These are phyloP conservation scores for Panicum miliaceum DNA, from an alignment of 176 grass and related monocot genomes.

Conservation along the genomic window DNA sequence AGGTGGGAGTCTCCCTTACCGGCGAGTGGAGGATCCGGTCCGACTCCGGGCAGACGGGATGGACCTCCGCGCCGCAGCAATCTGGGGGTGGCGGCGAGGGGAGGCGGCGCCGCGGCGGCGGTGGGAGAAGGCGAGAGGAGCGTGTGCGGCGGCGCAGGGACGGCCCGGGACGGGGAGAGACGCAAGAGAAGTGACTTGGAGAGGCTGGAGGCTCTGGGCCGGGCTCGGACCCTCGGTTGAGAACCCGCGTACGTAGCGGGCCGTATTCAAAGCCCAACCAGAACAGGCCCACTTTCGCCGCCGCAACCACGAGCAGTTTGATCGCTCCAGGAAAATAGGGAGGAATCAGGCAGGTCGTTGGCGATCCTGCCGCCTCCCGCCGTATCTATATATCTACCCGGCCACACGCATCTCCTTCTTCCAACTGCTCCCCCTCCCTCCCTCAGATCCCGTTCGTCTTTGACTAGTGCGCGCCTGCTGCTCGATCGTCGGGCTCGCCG, in stretches of 20 bases:
- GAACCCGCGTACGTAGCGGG: too few species aligned
- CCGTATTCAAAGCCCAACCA: too few species aligned
- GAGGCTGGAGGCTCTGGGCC: background rate
- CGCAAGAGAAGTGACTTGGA: background rate
- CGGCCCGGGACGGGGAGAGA: too few species aligned
- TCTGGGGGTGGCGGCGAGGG: background rate
- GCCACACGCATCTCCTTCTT: background rate
- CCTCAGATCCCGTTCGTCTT: too few species aligned
- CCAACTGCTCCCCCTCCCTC: background rate
- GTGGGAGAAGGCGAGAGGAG: background rate
- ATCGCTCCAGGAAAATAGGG: background rate
- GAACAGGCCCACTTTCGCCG: too few species aligned
- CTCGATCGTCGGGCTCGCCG: too few species aligned
- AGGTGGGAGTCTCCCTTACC: background rate
- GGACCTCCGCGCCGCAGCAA: background rate
- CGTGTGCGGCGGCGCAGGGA: background rate
- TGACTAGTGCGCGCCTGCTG: too few species aligned
- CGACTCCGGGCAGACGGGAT: background rate
- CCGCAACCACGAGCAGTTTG: background rate
- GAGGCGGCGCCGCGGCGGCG: background rate
- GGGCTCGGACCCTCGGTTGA: too few species aligned
- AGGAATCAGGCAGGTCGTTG: background rate
- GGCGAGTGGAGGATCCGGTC: background rate
- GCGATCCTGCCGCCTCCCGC: background rate
- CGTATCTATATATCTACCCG: background rate